These are phyloP conservation scores for Pseudonitzschia delicatissima DNA, from an alignment of 108 stramenopile genomes.

Conservation along the genomic window DNA sequence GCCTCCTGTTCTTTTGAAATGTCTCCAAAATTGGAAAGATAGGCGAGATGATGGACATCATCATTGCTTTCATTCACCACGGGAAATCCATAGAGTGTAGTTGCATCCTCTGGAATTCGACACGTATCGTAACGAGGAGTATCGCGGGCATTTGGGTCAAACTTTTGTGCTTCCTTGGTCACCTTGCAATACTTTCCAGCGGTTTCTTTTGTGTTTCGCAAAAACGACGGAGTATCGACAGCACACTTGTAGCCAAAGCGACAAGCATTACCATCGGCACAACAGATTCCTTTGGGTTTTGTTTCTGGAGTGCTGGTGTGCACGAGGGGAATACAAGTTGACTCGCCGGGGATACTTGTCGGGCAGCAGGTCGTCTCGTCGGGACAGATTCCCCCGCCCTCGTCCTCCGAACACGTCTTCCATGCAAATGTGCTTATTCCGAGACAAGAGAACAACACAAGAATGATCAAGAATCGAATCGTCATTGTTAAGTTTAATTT, in stretches of 20 bases:
- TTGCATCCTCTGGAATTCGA: constrained; percentile 7
- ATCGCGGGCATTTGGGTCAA: not conserved
- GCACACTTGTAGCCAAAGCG: constrained; percentile 36
- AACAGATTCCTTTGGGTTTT: constrained; percentile 21
- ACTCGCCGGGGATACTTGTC: constrained; percentile 15
- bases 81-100: constrained; percentile 20
- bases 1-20: not conserved
- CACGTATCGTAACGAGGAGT: constrained; percentile 33
- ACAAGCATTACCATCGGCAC: constrained; percentile 31
- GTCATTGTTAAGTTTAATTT: too few relatives aligned
- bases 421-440: too few relatives aligned
- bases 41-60: constrained; percentile 4
- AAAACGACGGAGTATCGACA: too few relatives aligned
- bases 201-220: too few relatives aligned
- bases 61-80: constrained; percentile 8
- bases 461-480: too few relatives aligned
- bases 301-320: constrained; percentile 1
- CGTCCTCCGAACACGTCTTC: constrained; percentile 19
- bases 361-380: constrained; percentile 35
- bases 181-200: too few relatives aligned
- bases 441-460: too few relatives aligned
- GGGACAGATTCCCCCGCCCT: constrained; percentile 44
- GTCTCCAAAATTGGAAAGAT: constrained; percentile 26
- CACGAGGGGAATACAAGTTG: constrained; percentile 32
- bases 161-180: not conserved